Conservation (phyloP, 2,329 filamentous ascomycete species). For the Stachybotrys chartarum region DNA sequence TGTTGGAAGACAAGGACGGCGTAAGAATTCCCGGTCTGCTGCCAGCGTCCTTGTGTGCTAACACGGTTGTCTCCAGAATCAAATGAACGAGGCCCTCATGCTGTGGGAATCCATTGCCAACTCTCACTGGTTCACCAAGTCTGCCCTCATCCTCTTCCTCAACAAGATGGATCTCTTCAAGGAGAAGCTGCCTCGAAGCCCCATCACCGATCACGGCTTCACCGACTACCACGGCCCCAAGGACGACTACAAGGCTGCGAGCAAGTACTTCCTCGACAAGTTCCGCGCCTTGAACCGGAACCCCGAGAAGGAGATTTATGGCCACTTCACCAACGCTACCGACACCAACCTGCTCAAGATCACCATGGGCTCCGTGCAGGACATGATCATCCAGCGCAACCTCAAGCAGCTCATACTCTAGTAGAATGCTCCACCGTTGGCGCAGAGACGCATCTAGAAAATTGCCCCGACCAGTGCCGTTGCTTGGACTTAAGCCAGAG, state of each 20-base stretch:
- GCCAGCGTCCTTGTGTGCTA: conserved; percentile 3
- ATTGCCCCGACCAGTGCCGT: too few relatives aligned
- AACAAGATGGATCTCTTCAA: conserved; percentile 87
- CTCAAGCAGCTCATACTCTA: conserved; percentile 64
- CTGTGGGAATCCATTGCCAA: conserved; percentile 81
- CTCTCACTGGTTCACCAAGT: conserved; percentile 79
- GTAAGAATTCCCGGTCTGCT: conserved; percentile 44
- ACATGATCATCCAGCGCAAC: conserved; percentile 82
- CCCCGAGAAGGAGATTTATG: conserved; percentile 56
- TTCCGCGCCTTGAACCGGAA: conserved; percentile 70
- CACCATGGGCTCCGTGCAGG: conserved; percentile 79
- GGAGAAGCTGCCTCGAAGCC: conserved; percentile 63
- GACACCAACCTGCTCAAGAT: conserved; percentile 74
- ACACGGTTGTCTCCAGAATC: conserved; percentile 49
- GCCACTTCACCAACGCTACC: conserved; percentile 55
- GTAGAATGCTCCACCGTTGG: not conserved
- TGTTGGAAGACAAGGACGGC: conserved; percentile 93
- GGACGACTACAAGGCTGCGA: conserved; percentile 65
- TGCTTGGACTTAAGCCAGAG: too few relatives aligned
- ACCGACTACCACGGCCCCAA: conserved; percentile 69
- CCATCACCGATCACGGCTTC: conserved; percentile 67
- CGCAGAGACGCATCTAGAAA: not conserved
- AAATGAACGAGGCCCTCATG: conserved; percentile 88
- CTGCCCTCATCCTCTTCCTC: conserved; percentile 74
- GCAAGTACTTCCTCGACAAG: conserved; percentile 76